Evolutionary conservation across 345 rosid species (phyloP).

Genomic region (Syzygium jambos): DNA sequence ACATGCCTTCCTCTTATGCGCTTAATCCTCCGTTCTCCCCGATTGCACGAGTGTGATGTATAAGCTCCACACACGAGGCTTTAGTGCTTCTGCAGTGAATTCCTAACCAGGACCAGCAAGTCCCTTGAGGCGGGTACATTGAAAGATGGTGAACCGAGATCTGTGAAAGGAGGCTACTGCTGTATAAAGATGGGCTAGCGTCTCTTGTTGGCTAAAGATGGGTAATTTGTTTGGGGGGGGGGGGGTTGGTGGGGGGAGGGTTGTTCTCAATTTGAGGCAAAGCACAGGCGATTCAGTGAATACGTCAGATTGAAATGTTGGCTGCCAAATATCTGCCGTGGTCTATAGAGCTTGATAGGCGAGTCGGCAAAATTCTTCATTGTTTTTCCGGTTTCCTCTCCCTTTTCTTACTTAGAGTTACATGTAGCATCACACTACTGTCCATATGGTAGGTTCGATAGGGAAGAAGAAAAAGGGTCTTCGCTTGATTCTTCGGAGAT

Average conservation of each 20-base stretch:
- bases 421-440: background rate
- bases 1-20: conserved; percentile 41
- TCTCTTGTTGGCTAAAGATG: background rate
- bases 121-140: background rate
- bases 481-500: background rate
- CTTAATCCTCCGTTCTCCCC: conserved; percentile 91
- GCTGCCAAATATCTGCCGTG: background rate
- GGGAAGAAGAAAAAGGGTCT: background rate
- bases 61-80: background rate
- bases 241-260: no score
- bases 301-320: background rate
- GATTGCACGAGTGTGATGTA: conserved; percentile 55
- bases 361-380: background rate
- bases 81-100: background rate
- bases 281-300: background rate
- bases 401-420: background rate
- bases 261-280: background rate
- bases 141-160: background rate
- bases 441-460: background rate
- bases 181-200: background rate
- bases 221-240: background rate
- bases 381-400: background rate
- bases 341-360: background rate
- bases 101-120: background rate
- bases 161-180: background rate